Conservation (phyloP, 78 protist species). For the Dictyostelium brefeldianum region DNA sequence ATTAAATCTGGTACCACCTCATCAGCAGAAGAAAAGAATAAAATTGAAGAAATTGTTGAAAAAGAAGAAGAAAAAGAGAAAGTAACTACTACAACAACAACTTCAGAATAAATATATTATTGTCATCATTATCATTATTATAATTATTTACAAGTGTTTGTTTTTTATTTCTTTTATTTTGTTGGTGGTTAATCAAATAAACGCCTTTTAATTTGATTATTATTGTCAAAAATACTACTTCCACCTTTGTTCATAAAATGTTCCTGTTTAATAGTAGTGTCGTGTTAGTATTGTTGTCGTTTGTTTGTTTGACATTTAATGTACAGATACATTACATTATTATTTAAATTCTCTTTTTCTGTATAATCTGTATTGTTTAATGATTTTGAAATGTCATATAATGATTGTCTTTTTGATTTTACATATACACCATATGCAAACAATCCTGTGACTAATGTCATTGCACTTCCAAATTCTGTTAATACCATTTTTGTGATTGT, state of each 20-base stretch:
- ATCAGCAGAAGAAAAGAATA: neutral
- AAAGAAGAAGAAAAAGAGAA: neutral
- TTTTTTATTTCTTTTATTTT: neutral
- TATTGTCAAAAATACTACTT: neutral
- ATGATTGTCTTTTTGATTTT: neutral
- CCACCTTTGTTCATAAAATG: neutral
- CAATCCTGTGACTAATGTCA: conserved; percentile 13
- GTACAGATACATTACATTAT: neutral
- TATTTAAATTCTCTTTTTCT: neutral
- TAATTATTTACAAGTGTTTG: neutral
- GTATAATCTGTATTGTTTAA: neutral
- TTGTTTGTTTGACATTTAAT: too few relatives aligned
- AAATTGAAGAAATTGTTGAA: neutral
- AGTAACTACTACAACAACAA: neutral
- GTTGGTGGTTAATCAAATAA: neutral
- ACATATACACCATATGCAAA: conserved; percentile 5
- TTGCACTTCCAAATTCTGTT: conserved; percentile 13
- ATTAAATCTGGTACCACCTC: neutral
- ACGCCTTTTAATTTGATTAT: conserved; percentile 43
- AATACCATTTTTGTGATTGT: neutral
- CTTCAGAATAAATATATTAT: neutral
- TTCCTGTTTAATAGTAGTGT: neutral
- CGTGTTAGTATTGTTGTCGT: neutral
- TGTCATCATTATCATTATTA: neutral
- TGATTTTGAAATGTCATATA: neutral